These are phyloP conservation scores for Wallacemonas sp. DNA, from an alignment of 208 protist species.

Conservation along the genomic window DNA sequence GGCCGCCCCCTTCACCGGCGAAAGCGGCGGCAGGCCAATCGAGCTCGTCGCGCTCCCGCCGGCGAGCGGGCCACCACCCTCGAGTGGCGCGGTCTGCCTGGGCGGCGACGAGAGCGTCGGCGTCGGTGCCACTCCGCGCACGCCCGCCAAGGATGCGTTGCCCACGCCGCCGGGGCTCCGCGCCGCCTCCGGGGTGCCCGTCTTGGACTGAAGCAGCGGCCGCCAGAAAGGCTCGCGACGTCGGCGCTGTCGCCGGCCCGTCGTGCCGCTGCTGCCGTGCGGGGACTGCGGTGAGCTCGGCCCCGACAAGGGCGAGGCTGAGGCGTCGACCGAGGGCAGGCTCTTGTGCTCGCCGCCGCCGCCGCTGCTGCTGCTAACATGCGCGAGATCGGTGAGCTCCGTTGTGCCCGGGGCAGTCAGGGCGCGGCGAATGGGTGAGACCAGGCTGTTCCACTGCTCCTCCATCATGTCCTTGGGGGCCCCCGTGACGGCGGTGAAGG, in stretches of 20 bases:
- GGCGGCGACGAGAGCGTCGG: neutral
- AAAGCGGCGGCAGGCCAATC: neutral
- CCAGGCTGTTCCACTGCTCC: neutral
- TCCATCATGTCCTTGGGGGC: slow-evolving; percentile 21
- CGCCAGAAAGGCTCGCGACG: slow-evolving; percentile 14
- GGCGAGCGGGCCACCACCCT: neutral
- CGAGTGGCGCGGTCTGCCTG: too few species aligned
- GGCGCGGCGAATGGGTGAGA: slow-evolving; percentile 8
- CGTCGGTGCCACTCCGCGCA: neutral
- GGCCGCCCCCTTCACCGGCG: too few species aligned
- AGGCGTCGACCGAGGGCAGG: too few species aligned
- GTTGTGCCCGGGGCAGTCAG: slow-evolving; percentile 1
- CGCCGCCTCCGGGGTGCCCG: too few species aligned
- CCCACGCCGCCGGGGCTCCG: too few species aligned
- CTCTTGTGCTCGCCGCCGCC: neutral
- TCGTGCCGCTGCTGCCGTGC: neutral
- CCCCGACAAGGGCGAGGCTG: neutral
- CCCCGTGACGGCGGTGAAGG: slow-evolving; percentile 33
- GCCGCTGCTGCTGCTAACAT: neutral
- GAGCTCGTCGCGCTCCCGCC: neutral
- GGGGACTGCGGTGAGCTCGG: slow-evolving; percentile 1
- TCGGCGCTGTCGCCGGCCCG: neutral
- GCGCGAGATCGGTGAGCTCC: neutral
- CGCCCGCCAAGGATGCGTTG: neutral
- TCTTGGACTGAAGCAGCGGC: neutral